phyloP scores from a whole-genome alignment of 306 rosid species.

The Styphnolobium japonicum region DNA sequence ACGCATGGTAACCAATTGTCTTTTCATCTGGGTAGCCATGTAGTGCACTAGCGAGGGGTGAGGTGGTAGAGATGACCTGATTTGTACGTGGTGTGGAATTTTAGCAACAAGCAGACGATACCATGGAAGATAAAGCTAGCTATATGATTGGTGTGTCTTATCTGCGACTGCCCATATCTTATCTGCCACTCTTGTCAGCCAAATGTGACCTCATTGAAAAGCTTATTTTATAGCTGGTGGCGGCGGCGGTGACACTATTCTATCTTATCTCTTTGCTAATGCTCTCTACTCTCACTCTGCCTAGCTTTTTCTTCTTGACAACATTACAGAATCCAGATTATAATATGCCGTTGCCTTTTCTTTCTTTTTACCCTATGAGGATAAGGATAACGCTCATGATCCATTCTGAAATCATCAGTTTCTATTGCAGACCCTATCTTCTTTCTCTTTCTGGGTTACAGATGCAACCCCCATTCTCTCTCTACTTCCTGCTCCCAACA shows the following conservation, averaged over 20 bases:
- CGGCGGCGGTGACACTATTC: neutral
- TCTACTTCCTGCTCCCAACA: neutral
- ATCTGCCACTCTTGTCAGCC: neutral
- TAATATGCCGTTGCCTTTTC: neutral
- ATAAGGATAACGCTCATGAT: neutral
- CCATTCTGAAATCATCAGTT: neutral
- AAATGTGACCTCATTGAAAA: neutral
- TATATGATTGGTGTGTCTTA: neutral
- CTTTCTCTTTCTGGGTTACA: neutral
- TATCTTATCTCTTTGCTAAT: neutral
- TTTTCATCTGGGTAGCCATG: neutral
- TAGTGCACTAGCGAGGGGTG: too few species aligned
- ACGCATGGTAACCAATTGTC: neutral
- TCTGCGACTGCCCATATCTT: neutral
- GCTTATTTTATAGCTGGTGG: neutral
- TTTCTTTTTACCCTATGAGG: neutral
- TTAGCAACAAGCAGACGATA: neutral
- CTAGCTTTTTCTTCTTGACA: neutral
- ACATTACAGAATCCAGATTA: neutral
- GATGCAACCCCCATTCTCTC: neutral
- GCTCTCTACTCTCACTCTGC: neutral
- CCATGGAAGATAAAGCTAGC: neutral
- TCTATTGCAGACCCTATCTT: neutral
- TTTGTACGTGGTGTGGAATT: neutral
- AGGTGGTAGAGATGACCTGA: too few species aligned